A percentile compares a stretch with the other conserved stretches of the same genome.
phyloP scores from a whole-genome alignment of 495 filamentous ascomycete genomes.

The Aspergillus campestris region DNA sequence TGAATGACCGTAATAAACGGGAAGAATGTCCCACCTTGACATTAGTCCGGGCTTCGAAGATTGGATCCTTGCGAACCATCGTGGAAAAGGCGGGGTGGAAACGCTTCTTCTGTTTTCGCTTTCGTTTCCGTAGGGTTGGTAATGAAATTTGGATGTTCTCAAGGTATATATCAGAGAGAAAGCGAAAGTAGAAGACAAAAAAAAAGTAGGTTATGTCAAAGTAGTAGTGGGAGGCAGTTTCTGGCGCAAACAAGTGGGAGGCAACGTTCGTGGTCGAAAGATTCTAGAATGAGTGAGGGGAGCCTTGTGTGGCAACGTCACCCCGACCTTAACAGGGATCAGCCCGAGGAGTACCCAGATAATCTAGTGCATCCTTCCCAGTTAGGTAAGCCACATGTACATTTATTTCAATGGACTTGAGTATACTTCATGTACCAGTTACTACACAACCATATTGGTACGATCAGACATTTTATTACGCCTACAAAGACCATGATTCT shows the following conservation, averaged over 20 bases:
- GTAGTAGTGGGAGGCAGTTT: background rate
- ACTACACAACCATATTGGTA: no score
- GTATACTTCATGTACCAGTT: no score
- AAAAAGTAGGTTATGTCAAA: background rate
- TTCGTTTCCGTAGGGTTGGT: no score
- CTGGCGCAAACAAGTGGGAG: background rate
- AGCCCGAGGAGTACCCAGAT: no score
- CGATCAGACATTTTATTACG: no score
- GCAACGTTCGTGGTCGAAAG: constrained; percentile 1
- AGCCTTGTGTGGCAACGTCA: constrained; percentile 16
- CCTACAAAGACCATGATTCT: no score
- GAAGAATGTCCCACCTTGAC: constrained; percentile 28
- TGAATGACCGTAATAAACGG: background rate
- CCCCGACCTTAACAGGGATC: constrained; percentile 1
- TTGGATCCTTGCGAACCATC: constrained; percentile 42
- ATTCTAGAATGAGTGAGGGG: constrained; percentile 6
- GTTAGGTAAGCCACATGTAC: no score
- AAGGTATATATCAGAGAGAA: background rate
- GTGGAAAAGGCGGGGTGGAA: constrained; percentile 4
- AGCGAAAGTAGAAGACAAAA: background rate
- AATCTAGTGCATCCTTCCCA: no score
- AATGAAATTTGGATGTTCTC: no score
- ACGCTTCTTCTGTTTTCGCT: no score
- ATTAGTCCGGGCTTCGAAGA: constrained; percentile 45
- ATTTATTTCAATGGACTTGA: no score